Evolutionary conservation across 306 rosid genomes (phyloP).

Genomic region (Vigna angularis): DNA sequence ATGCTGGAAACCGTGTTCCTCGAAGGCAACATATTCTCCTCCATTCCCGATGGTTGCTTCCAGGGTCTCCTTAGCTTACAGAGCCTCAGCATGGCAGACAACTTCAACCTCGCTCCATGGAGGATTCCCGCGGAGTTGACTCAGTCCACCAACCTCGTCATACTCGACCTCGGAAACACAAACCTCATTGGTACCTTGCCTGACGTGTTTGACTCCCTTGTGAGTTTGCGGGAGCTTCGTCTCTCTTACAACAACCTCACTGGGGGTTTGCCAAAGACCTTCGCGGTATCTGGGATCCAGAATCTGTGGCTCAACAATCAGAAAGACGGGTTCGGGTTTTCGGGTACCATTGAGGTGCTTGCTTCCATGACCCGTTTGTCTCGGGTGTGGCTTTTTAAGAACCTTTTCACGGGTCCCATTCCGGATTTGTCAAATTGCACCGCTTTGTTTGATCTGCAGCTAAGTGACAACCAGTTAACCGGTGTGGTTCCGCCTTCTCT

Average conservation of each 20-base stretch:
- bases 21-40: constrained; percentile 67
- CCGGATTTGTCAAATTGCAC: constrained; percentile 67
- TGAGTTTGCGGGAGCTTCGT: constrained; percentile 57
- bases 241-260: constrained; percentile 80
- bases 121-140: constrained; percentile 57
- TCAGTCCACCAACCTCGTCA: constrained; percentile 49
- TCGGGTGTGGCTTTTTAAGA: constrained; percentile 76
- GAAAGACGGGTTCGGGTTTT: constrained; percentile 59
- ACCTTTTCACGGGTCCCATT: constrained; percentile 66
- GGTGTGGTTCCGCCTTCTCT: constrained; percentile 70
- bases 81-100: constrained; percentile 56
- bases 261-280: constrained; percentile 63
- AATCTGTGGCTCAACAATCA: constrained; percentile 82
- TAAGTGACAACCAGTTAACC: constrained; percentile 63
- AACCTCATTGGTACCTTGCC: constrained; percentile 62
- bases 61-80: constrained; percentile 56
- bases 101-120: constrained; percentile 54
- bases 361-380: constrained; percentile 56
- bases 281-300: constrained; percentile 58
- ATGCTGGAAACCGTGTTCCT: constrained; percentile 49
- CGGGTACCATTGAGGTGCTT: constrained; percentile 60
- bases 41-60: constrained; percentile 53
- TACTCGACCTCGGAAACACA: constrained; percentile 50
- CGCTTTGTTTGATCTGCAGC: constrained; percentile 67
- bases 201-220: constrained; percentile 53